These are phyloP conservation scores for Candida alai DNA, from an alignment of 805 yeast species.

Conservation along the genomic window DNA sequence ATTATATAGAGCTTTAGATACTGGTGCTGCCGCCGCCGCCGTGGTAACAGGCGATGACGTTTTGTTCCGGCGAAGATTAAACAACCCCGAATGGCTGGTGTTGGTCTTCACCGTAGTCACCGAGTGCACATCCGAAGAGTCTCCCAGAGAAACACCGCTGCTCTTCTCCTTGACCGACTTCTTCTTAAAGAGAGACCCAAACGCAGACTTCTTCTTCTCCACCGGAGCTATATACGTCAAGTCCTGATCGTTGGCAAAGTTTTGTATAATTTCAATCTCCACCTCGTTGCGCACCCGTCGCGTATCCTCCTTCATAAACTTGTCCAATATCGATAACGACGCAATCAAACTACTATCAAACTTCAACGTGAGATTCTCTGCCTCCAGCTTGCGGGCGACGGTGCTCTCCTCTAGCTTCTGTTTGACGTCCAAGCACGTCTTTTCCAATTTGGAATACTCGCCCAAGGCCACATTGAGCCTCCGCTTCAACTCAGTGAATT, in stretches of 20 bases:
- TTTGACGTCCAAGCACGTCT: slow-evolving; percentile 44
- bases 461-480: slow-evolving; percentile 40
- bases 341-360: slow-evolving; percentile 52
- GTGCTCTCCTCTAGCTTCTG: slow-evolving; percentile 47
- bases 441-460: slow-evolving; percentile 38
- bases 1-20: slow-evolving; percentile 52
- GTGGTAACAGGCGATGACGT: slow-evolving; percentile 21
- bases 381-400: slow-evolving; percentile 29
- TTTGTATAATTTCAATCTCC: slow-evolving; percentile 84
- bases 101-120: slow-evolving; percentile 30
- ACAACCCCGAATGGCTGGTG: slow-evolving; percentile 30
- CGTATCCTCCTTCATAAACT: slow-evolving; percentile 71
- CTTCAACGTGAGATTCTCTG: slow-evolving; percentile 39
- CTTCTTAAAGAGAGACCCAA: slow-evolving; percentile 47
- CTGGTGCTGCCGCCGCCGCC: not conserved
- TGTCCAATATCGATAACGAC: slow-evolving; percentile 51
- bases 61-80: slow-evolving; percentile 35
- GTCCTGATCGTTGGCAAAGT: slow-evolving; percentile 75
- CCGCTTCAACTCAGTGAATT: slow-evolving; percentile 52
- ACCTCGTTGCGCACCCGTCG: slow-evolving; percentile 74
- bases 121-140: slow-evolving; percentile 26
- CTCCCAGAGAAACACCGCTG: slow-evolving; percentile 8
- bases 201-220: slow-evolving; percentile 51
- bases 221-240: slow-evolving; percentile 53
- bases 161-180: slow-evolving; percentile 9